Evolutionary conservation across 1,139 yeast species (phyloP).

Genomic region (Blastobotrys arbuscula): DNA sequence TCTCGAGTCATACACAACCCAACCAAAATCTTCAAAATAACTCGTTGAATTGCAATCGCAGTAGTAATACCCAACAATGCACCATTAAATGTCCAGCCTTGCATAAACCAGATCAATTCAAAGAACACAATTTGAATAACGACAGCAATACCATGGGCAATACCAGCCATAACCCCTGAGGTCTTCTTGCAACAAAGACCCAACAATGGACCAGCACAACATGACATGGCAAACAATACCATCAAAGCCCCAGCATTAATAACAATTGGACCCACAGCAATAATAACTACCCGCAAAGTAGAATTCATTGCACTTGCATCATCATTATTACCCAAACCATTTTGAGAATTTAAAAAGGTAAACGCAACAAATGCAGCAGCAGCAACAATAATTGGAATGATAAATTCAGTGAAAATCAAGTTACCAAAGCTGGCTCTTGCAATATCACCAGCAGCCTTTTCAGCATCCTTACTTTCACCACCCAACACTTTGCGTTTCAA

Average conservation of each 20-base stretch:
- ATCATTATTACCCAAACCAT: constrained; percentile 61
- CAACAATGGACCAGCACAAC: constrained; percentile 95
- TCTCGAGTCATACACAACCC: constrained; percentile 83
- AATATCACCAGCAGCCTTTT: constrained; percentile 91
- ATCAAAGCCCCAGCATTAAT: constrained; percentile 67
- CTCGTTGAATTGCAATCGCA: constrained; percentile 82
- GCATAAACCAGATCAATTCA: constrained; percentile 95
- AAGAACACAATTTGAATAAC: constrained; percentile 78
- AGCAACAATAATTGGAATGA: constrained; percentile 80
- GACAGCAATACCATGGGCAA: constrained; percentile 95
- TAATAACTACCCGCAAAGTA: constrained; percentile 73
- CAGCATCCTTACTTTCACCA: constrained; percentile 87
- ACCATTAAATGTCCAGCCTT: constrained; percentile 84
- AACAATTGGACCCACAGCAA: constrained; percentile 88
- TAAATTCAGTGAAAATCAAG: constrained; percentile 75
- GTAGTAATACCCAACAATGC: constrained; percentile 84
- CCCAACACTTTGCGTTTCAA: constrained; percentile 87
- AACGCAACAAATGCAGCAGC: constrained; percentile 89
- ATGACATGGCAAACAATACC: constrained; percentile 73
- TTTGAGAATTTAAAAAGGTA: constrained; percentile 93
- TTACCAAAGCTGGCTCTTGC: constrained; percentile 91
- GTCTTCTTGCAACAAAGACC: constrained; percentile 97
- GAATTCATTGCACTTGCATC: constrained; percentile 63
- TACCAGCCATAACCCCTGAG: constrained; percentile 93
- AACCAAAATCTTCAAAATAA: constrained; percentile 80